Evolutionary conservation across 306 rosid species (phyloP).

Genomic region (Styphnolobium japonicum): DNA sequence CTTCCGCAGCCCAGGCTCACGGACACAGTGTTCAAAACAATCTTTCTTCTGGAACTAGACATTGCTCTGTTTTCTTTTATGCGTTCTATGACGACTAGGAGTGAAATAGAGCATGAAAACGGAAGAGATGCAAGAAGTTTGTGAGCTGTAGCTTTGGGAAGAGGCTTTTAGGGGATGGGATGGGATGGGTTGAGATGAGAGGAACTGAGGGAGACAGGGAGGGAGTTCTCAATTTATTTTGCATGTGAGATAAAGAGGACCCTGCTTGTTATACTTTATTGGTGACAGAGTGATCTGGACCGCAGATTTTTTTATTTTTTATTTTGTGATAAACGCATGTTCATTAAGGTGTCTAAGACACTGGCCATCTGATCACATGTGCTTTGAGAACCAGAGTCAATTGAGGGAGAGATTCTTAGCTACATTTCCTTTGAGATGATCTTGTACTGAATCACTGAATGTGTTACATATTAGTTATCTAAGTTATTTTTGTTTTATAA

Average conservation of each 20-base stretch:
- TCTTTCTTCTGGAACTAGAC: conserved; percentile 53
- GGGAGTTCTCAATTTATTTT: conserved; percentile 23
- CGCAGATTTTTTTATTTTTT: too few species aligned
- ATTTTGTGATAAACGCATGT: too few species aligned
- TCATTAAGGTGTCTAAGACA: too few species aligned
- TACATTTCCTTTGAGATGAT: too few species aligned
- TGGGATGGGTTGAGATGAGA: not conserved
- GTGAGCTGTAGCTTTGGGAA: not conserved
- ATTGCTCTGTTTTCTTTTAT: conserved; percentile 36
- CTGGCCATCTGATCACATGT: too few species aligned
- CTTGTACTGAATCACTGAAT: too few species aligned
- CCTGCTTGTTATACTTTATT: conserved; percentile 27
- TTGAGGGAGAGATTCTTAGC: too few species aligned
- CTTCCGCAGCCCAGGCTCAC: conserved; percentile 66
- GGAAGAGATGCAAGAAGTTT: conserved; percentile 1
- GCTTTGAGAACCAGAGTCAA: too few species aligned
- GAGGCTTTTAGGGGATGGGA: not conserved
- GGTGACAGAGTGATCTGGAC: conserved; percentile 32
- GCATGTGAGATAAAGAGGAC: conserved; percentile 36
- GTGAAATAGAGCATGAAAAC: not conserved
- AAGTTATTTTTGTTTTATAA: too few species aligned
- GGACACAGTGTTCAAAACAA: conserved; percentile 44
- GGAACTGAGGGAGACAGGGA: not conserved
- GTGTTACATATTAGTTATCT: too few species aligned
- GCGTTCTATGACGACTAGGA: not conserved